These are phyloP conservation scores for Saturnispora zaruensis DNA, from an alignment of 805 yeast genomes.

Conservation along the genomic window DNA sequence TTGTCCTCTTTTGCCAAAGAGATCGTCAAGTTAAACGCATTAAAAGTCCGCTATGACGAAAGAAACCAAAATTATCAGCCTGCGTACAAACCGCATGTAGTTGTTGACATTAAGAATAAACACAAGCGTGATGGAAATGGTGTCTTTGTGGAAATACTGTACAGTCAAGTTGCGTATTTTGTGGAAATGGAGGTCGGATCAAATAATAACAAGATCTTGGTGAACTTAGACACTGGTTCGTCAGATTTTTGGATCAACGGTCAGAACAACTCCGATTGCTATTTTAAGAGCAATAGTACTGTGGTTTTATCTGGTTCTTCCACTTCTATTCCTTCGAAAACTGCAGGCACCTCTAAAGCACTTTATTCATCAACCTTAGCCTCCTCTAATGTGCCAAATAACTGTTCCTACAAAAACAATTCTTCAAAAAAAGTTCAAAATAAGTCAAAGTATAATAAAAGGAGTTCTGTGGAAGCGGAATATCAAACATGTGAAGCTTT, in stretches of 20 bases:
- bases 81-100: background rate
- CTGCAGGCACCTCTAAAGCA: background rate
- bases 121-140: conserved; percentile 2
- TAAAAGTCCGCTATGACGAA: background rate
- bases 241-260: conserved; percentile 53
- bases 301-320: background rate
- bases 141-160: background rate
- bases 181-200: conserved; percentile 43
- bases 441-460: background rate
- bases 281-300: background rate
- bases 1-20: background rate
- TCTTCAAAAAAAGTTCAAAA: background rate
- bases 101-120: background rate
- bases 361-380: background rate
- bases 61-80: background rate
- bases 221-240: conserved; percentile 60
- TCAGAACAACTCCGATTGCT: conserved; percentile 5
- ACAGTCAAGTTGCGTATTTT: conserved; percentile 24
- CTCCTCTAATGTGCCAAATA: background rate
- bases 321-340: background rate
- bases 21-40: background rate
- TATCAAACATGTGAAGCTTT: conserved; percentile 26
- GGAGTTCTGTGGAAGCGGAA: background rate
- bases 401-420: background rate
- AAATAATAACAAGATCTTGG: conserved; percentile 39